Evolutionary conservation across 257 asterid genomes (phyloP).

Genomic region (Solanum clarkiae): DNA sequence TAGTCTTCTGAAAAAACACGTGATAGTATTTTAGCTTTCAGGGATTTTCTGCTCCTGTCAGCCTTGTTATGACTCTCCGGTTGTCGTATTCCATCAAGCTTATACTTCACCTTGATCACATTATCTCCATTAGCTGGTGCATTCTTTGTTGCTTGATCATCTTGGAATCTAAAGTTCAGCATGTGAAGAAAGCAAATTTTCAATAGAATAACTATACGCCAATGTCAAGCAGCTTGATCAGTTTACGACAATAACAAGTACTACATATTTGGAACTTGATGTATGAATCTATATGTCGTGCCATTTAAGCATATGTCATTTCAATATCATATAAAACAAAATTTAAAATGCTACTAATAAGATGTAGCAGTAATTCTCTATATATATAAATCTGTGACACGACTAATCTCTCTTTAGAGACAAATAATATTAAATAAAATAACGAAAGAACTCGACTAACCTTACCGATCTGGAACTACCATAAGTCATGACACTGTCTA

Average conservation of each 20-base stretch:
- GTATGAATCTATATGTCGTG: neutral
- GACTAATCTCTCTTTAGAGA: neutral
- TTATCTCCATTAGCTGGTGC: constrained; percentile 28
- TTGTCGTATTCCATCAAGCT: constrained; percentile 26
- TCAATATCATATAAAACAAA: neutral
- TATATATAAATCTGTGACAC: neutral
- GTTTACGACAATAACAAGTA: neutral
- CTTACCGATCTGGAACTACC: constrained; percentile 61
- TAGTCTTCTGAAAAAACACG: constrained; percentile 88
- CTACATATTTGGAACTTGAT: neutral
- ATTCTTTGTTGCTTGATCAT: constrained; percentile 35
- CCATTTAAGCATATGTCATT: neutral
- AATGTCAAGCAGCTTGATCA: neutral
- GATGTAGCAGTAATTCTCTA: neutral
- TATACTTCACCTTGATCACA: constrained; percentile 35
- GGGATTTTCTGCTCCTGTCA: constrained; percentile 22
- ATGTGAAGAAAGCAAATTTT: neutral
- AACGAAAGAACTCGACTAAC: constrained; percentile 12
- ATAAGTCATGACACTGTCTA: constrained; percentile 37
- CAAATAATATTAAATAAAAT: neutral
- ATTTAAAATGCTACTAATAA: neutral
- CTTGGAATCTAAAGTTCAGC: constrained; percentile 43
- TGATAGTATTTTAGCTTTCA: constrained; percentile 59
- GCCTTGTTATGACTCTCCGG: constrained; percentile 14
- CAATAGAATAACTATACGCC: neutral